These are phyloP conservation scores for Babesia sp. DNA, from an alignment of 169 alveolate genomes.

Conservation along the genomic window DNA sequence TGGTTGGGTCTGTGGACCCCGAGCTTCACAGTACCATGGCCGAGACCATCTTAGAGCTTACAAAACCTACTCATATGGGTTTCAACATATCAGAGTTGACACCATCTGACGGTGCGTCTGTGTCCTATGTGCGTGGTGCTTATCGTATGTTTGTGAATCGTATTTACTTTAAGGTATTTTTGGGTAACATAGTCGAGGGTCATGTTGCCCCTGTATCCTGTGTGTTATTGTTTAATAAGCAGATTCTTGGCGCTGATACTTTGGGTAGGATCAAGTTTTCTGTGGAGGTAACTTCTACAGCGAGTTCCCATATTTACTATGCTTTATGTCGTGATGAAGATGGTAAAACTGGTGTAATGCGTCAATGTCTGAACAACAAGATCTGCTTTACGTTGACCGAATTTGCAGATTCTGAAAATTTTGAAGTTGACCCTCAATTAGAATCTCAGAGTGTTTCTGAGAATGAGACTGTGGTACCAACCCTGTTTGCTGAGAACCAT, in stretches of 20 bases:
- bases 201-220: conserved; percentile 48
- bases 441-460: conserved; percentile 5
- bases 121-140: neutral
- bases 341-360: conserved; percentile 5
- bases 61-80: neutral
- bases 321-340: conserved; percentile 14
- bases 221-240: conserved; percentile 45
- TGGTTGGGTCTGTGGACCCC: neutral
- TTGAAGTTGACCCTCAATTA: conserved; percentile 1
- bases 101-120: neutral
- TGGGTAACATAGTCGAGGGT: conserved; percentile 40
- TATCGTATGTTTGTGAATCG: conserved; percentile 34
- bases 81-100: neutral
- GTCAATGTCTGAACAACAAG: conserved; percentile 32
- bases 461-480: conserved; percentile 19
- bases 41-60: conserved; percentile 18
- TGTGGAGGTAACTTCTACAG: conserved; percentile 36
- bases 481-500: conserved; percentile 19
- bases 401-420: conserved; percentile 9
- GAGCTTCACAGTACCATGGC: neutral
- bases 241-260: conserved; percentile 12
- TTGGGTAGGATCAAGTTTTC: conserved; percentile 9
- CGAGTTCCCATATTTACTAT: conserved; percentile 14
- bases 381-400: conserved; percentile 11
- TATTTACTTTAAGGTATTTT: conserved; percentile 35